Evolutionary conservation across 2,329 filamentous ascomycete species (phyloP).

Genomic region (Aureobasidium sp.): DNA sequence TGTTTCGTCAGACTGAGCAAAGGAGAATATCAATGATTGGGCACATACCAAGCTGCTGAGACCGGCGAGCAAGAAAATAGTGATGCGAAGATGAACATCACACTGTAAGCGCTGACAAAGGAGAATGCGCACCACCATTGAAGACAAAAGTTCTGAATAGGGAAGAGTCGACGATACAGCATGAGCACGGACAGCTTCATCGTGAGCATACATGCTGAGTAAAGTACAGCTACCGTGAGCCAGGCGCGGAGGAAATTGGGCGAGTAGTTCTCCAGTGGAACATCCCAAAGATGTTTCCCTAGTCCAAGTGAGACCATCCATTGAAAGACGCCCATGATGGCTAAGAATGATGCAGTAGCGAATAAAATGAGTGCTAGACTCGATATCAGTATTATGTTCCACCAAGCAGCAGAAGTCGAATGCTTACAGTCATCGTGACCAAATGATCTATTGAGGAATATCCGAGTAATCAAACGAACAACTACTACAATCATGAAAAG

Average conservation of each 20-base stretch:
- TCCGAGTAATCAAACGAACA: constrained; percentile 8
- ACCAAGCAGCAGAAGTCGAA: too few relatives aligned
- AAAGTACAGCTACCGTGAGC: neutral
- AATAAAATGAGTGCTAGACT: neutral
- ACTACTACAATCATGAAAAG: constrained; percentile 11
- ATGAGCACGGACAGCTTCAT: constrained; percentile 16
- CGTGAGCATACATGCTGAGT: constrained; percentile 21
- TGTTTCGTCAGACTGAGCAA: neutral
- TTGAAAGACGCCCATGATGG: constrained; percentile 14
- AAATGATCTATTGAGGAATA: constrained; percentile 11
- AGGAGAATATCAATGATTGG: too few relatives aligned
- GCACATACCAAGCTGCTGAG: neutral
- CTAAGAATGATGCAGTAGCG: constrained; percentile 1
- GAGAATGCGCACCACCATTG: constrained; percentile 8
- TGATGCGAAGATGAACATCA: constrained; percentile 10
- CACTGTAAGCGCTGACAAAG: constrained; percentile 5
- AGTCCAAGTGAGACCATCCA: constrained; percentile 10
- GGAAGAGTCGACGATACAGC: constrained; percentile 15
- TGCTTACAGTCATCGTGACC: constrained; percentile 14
- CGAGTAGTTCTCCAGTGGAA: constrained; percentile 1
- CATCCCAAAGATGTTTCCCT: constrained; percentile 14
- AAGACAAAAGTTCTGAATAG: constrained; percentile 6
- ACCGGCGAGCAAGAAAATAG: constrained; percentile 11
- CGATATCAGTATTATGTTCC: neutral
- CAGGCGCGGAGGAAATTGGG: constrained; percentile 7